Evolutionary conservation across 495 filamentous ascomycete genomes (phyloP).

Genomic region (Sporormia fimetaria): DNA sequence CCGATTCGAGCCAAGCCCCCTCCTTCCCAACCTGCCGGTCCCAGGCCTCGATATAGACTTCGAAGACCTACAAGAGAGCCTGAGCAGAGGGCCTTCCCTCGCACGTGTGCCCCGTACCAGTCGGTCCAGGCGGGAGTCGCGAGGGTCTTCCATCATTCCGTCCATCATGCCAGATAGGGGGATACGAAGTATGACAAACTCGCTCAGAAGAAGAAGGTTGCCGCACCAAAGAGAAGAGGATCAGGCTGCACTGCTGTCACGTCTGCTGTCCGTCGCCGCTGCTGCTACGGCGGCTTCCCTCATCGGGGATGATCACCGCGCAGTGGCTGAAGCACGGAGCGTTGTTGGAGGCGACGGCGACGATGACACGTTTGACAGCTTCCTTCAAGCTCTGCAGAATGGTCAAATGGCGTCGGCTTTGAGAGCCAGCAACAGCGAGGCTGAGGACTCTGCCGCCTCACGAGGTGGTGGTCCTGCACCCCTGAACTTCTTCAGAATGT

Average conservation of each 20-base stretch:
- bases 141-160: constrained; percentile 20
- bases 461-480: constrained; percentile 25
- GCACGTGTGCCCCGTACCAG: constrained; percentile 6
- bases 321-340: constrained; percentile 31
- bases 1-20: constrained; percentile 10
- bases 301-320: constrained; percentile 35
- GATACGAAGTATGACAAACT: constrained; percentile 30
- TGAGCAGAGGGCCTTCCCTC: constrained; percentile 2
- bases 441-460: constrained; percentile 21
- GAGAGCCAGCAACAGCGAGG: constrained; percentile 28
- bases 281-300: constrained; percentile 38
- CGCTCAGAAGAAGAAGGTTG: constrained; percentile 32
- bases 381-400: constrained; percentile 36
- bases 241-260: constrained; percentile 36
- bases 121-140: constrained; percentile 12
- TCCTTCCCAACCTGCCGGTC: constrained; percentile 18
- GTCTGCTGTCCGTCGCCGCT: constrained; percentile 37
- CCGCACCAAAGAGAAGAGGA: constrained; percentile 32
- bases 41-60: constrained; percentile 28
- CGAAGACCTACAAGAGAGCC: constrained; percentile 17
- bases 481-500: constrained; percentile 40
- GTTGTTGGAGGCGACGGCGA: constrained; percentile 30
- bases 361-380: constrained; percentile 38
- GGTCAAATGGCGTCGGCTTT: constrained; percentile 37
- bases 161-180: constrained; percentile 29